Conservation (phyloP, 495 filamentous ascomycete genomes). For the Xylaria sp. region DNA sequence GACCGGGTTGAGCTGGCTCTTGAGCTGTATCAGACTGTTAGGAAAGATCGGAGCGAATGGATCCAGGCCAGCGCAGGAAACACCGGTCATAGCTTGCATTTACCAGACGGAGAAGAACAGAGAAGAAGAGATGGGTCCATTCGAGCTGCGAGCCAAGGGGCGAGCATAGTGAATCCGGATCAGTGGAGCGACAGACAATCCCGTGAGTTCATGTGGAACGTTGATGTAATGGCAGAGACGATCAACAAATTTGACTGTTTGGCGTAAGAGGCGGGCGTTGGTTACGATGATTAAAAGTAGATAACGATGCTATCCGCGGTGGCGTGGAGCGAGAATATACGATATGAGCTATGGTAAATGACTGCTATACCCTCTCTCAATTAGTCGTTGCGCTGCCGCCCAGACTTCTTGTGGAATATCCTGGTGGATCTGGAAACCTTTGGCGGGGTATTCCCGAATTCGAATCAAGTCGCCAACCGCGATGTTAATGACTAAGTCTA, state of each 20-base stretch:
- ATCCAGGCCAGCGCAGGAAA: slow-evolving; percentile 30
- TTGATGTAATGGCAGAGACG: slow-evolving; percentile 28
- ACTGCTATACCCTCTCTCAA: slow-evolving; percentile 39
- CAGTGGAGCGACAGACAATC: slow-evolving; percentile 26
- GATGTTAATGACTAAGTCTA: slow-evolving; percentile 47
- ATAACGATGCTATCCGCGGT: not conserved
- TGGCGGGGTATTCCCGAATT: slow-evolving; percentile 45
- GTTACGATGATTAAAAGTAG: not conserved
- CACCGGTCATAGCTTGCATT: slow-evolving; percentile 34
- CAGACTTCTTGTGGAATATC: slow-evolving; percentile 46
- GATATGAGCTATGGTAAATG: slow-evolving; percentile 40
- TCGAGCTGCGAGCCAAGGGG: slow-evolving; percentile 6
- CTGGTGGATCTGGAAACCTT: slow-evolving; percentile 47
- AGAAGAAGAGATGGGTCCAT: slow-evolving; percentile 28
- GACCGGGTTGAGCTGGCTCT: slow-evolving; percentile 29
- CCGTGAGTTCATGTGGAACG: slow-evolving; percentile 32
- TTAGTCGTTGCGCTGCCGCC: slow-evolving; percentile 44
- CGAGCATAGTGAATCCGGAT: slow-evolving; percentile 26
- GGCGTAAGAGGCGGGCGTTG: not conserved
- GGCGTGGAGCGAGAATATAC: not conserved
- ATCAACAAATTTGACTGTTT: slow-evolving; percentile 10
- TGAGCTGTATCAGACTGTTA: slow-evolving; percentile 29
- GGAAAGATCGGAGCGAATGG: slow-evolving; percentile 29
- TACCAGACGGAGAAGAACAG: slow-evolving; percentile 38
- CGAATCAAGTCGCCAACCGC: slow-evolving; percentile 49